A percentile compares a stretch with the other conserved stretches of the same genome.
These are phyloP conservation scores for Mycena citricolor DNA, from an alignment of 1,284 basidiomycete species.

Conservation along the genomic window DNA sequence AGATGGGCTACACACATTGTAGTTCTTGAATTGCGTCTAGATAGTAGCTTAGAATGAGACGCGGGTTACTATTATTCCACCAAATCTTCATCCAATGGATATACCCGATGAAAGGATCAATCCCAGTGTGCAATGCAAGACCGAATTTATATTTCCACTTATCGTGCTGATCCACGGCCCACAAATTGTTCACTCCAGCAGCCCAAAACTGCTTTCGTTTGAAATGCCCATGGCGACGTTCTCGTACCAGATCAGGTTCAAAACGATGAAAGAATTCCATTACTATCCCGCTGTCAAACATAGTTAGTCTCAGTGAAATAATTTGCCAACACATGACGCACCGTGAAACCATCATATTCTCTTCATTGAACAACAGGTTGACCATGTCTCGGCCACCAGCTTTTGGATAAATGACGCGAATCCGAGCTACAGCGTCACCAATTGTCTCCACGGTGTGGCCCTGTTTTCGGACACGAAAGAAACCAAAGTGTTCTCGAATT, in stretches of 20 bases:
- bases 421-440: slow-evolving; percentile 12
- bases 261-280: slow-evolving; percentile 8
- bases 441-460: slow-evolving; percentile 15
- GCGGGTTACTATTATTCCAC: slow-evolving; percentile 43
- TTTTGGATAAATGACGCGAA: slow-evolving; percentile 22
- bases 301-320: no score
- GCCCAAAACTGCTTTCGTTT: slow-evolving; percentile 33
- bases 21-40: slow-evolving; percentile 24
- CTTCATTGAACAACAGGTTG: slow-evolving; percentile 21
- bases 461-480: slow-evolving; percentile 1
- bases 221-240: slow-evolving; percentile 21
- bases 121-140: slow-evolving; percentile 34
- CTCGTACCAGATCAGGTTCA: slow-evolving; percentile 24
- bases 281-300: slow-evolving; percentile 14
- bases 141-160: slow-evolving; percentile 40
- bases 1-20: slow-evolving; percentile 18
- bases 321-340: slow-evolving; percentile 2
- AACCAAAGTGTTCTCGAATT: slow-evolving; percentile 9
- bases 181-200: slow-evolving; percentile 39
- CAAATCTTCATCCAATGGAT: slow-evolving; percentile 39
- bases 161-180: slow-evolving; percentile 33
- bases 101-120: slow-evolving; percentile 35
- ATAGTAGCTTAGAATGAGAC: slow-evolving; percentile 35
- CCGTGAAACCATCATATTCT: slow-evolving; percentile 21
- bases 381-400: slow-evolving; percentile 25